Evolutionary conservation across 2,329 filamentous ascomycete species (phyloP).

Genomic region (Fusarium sp.): DNA sequence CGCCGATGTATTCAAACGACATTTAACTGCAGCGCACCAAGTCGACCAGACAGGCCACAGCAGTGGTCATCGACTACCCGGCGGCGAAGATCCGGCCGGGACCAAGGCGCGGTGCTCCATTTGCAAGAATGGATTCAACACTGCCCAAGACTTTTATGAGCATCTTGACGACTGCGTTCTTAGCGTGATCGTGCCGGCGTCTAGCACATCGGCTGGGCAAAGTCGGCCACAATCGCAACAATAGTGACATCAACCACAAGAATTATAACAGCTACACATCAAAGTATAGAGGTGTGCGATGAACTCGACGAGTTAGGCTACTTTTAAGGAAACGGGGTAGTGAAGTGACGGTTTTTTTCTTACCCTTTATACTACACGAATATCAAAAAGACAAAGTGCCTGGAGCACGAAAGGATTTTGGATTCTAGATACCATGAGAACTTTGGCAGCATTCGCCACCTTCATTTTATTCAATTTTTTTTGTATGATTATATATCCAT

Average conservation of each 20-base stretch:
- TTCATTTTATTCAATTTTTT: constrained; percentile 15
- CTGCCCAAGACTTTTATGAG: constrained; percentile 97
- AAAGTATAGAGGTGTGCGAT: constrained; percentile 10
- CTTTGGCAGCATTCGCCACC: constrained; percentile 30
- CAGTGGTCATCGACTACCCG: constrained; percentile 69
- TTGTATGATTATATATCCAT: constrained; percentile 29
- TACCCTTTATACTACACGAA: constrained; percentile 24
- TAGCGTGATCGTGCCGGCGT: constrained; percentile 68
- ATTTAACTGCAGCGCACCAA: constrained; percentile 91
- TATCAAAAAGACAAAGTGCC: constrained; percentile 38
- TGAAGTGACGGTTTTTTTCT: constrained; percentile 20
- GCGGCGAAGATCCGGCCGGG: constrained; percentile 40
- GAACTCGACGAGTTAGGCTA: constrained; percentile 25
- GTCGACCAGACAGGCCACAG: constrained; percentile 96
- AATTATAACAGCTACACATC: not conserved
- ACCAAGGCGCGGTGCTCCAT: constrained; percentile 91
- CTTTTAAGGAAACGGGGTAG: constrained; percentile 20
- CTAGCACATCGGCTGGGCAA: constrained; percentile 26
- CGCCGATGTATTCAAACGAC: constrained; percentile 96
- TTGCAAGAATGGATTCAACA: constrained; percentile 83
- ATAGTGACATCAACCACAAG: constrained; percentile 5
- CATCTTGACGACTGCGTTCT: constrained; percentile 83
- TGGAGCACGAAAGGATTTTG: constrained; percentile 37
- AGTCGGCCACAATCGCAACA: constrained; percentile 28
- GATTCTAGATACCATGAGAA: constrained; percentile 44